Base-by-base conservation (phyloP, 768 basidiomycete species). In the Myochromella boudieri region DNA sequence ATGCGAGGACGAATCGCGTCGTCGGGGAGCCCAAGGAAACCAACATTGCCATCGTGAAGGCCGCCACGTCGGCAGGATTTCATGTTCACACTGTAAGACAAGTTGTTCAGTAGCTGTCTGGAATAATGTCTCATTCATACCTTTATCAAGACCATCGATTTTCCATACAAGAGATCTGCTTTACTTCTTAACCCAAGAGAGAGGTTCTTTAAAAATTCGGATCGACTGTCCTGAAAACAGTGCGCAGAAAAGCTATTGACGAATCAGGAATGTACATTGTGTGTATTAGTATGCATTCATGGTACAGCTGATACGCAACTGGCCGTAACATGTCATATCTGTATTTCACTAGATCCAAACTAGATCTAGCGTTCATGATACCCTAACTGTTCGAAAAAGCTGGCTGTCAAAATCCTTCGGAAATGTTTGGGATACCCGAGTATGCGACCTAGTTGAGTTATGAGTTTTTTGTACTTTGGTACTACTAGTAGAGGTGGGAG, bases 21-120 rank as follows among this genome's bases (percentile, higher is more conserved):
- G 55, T 72, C 26, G 72, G 69, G 25, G 76, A 78, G 50, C 76
- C 76, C 0, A 68, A 60, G 45, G 58, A 60, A 3, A 53, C 60
- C 2, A 68, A 68, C 43, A 36, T 37, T 7, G 54, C 59, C 6
- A 63, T 68, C 22, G 25, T 55, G 12, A 57, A 54, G 24, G 61
- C 60, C 9, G 55, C 42, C 0, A 18, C 46, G 3, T 45, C 49
- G n/a, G 48, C 61, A 3, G 65, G 62, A 5, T 65, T 58, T 52
- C 57, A 61, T 40, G 25, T 53, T n/a, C 46, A 57, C 15, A 56
- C 57, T 31, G 66, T 68, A 48, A 46, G 61, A 33, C 18, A 9
- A 31, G 18, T 10, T 7, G 21, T 36, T 18, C 6, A 15, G 14
- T 37, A 20, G 22, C 29, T n/a, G 21, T 4, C 7, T 28, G 8